Percentiles rank a stretch among this genome's conserved stretches.
Conservation (phyloP, 345 rosid genomes). For the Eucalyptus microcorys region DNA sequence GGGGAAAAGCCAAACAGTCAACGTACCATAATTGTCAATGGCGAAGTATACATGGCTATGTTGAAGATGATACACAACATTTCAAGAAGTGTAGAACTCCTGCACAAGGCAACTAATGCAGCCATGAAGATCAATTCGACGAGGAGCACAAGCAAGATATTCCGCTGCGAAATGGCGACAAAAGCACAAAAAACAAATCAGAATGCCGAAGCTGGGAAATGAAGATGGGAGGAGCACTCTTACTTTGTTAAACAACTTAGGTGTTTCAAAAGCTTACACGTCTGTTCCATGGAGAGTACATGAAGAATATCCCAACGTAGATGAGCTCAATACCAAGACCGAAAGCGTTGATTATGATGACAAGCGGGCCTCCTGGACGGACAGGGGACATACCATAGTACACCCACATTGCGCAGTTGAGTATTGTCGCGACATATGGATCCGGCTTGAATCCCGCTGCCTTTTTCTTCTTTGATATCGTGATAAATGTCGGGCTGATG, state of each 20-base stretch:
- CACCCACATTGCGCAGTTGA: conserved; percentile 61
- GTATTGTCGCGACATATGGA: conserved; percentile 51
- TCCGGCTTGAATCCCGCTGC: conserved; percentile 46
- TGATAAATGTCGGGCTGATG: conserved; percentile 44
- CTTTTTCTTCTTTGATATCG: conserved; percentile 35
- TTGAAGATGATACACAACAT: conserved; percentile 15
- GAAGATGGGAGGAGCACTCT: neutral
- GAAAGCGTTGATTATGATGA: conserved; percentile 38
- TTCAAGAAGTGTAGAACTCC: conserved; percentile 35
- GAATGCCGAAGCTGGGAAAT: neutral
- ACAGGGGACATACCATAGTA: conserved; percentile 54
- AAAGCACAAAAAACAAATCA: neutral
- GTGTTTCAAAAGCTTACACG: conserved; percentile 13
- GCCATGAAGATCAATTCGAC: conserved; percentile 36
- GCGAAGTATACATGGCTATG: conserved; percentile 46
- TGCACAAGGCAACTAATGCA: conserved; percentile 9
- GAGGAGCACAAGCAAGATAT: conserved; percentile 1
- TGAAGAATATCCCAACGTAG: conserved; percentile 42
- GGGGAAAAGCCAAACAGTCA: neutral
- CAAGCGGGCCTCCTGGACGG: conserved; percentile 32
- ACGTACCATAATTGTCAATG: conserved; percentile 57
- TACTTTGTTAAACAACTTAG: neutral
- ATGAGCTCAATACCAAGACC: conserved; percentile 41
- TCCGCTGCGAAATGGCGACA: neutral
- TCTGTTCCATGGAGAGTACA: conserved; percentile 6